Evolutionary conservation across 805 yeast genomes (phyloP).

Genomic region (Ogataea haglerorum): DNA sequence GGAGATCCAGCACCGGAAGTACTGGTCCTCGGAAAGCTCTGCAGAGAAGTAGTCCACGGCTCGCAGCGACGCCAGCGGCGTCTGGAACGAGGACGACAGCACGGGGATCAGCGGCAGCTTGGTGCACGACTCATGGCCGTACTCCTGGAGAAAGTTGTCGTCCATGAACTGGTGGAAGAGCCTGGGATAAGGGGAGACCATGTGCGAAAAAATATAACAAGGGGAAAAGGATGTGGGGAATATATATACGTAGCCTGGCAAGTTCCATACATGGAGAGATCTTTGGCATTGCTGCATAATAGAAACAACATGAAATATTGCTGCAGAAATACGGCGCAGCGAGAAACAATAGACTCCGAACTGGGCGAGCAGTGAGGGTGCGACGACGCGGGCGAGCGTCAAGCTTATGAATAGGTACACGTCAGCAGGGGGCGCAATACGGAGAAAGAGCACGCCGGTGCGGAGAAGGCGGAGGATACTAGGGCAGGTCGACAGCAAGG

Average conservation of each 20-base stretch:
- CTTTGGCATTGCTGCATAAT: conserved; percentile 2
- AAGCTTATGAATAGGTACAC: too few species aligned
- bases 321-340: neutral
- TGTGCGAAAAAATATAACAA: neutral
- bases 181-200: conserved; percentile 13
- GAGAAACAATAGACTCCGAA: neutral
- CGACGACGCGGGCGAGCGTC: too few species aligned
- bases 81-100: conserved; percentile 7
- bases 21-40: conserved; percentile 34
- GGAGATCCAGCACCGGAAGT: conserved; percentile 41
- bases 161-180: conserved; percentile 32
- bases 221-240: neutral
- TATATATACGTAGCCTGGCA: neutral
- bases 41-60: conserved; percentile 42
- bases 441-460: too few species aligned
- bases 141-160: conserved; percentile 26
- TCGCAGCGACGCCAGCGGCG: conserved; percentile 19
- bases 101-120: conserved; percentile 26
- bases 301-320: neutral
- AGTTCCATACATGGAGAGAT: conserved; percentile 6
- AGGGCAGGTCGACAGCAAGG: neutral
- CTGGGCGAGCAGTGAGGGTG: too few species aligned
- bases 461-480: too few species aligned
- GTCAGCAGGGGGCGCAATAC: too few species aligned
- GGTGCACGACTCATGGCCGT: conserved; percentile 21